Evolutionary conservation across 192 early-diverging fungal genomes (phyloP), one percentile per base, ranked within the genome.

Genomic region (Coemansia sp.): DNA sequence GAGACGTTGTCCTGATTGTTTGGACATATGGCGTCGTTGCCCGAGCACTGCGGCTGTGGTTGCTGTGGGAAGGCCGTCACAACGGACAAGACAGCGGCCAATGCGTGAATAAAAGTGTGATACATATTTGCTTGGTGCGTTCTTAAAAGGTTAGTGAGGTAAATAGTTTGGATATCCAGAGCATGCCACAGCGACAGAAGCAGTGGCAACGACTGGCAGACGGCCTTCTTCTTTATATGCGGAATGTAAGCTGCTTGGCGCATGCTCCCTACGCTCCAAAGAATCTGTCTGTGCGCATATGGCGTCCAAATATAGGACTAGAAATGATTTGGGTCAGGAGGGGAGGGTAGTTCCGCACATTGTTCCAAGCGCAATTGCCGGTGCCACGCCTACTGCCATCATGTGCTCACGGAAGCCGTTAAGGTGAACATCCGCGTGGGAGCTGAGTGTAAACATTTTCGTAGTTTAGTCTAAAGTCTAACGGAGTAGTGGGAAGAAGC

Each of bases 1-100:
- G 75, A 78, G 8, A 71, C 69, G 17, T 66, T 66, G 18, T 78
- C 66, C 52, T 68, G 43, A 41, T 57, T 55, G 59, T 69, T 69
- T 8, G 75, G 75, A 33, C 75, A 78, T 2, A 64, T 68, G 1
- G 75, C 66, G 2, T 35, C 48, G 40, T 78, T 78, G 22, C 75
- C 75, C 14, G 52, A 55, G 66, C 75, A 78, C 43, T 63, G 60
- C n/a, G 46, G 46, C 46, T 50, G 46, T 2, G 46, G 46, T 14
- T 50, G 46, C 15, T 50, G 46, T 27, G 46, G 46, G 15, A 27
- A n/a, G 26, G 22, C 46, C 12, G 46, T 12, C 26, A 50, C 46
- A 6, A 24, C 24, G n/a, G 46, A 50, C 24, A 50, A 15, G 46
- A 27, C 46, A 19, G 41, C 18, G 41, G 22, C 46, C 21, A 50